A percentile compares a stretch with the other conserved stretches of the same genome.
phyloP scores from a whole-genome alignment of 2,329 filamentous ascomycete species.

The Aspergillus pseudoterreus region DNA sequence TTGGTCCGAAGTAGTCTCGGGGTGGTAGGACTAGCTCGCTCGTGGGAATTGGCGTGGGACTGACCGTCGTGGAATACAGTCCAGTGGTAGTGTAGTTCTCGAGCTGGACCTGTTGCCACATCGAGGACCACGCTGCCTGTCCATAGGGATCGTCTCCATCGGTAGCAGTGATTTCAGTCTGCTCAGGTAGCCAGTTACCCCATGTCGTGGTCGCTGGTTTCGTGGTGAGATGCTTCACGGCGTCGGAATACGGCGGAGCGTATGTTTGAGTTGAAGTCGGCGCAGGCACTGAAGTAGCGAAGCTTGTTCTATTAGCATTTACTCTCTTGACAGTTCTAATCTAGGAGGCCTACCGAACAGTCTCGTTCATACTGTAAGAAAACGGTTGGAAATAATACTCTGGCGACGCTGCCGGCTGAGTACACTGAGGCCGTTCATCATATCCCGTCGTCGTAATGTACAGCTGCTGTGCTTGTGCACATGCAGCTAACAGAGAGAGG shows the following conservation, averaged over 20 bases:
- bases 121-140: constrained; percentile 34
- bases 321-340: too few species aligned
- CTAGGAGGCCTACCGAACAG: neutral
- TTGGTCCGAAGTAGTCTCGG: constrained; percentile 47
- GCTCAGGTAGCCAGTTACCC: constrained; percentile 32
- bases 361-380: constrained; percentile 3
- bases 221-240: constrained; percentile 20
- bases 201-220: constrained; percentile 27
- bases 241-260: constrained; percentile 24
- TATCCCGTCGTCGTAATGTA: neutral
- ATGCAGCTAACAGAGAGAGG: neutral
- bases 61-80: constrained; percentile 51
- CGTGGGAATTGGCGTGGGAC: constrained; percentile 53
- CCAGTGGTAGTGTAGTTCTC: constrained; percentile 32
- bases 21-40: constrained; percentile 56
- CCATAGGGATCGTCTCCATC: constrained; percentile 30
- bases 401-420: neutral
- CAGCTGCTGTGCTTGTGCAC: constrained; percentile 1
- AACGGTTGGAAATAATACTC: neutral
- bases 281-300: constrained; percentile 28
- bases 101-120: constrained; percentile 29
- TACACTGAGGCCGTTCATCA: constrained; percentile 3
- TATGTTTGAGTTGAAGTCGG: constrained; percentile 28
- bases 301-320: constrained; percentile 14
- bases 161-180: constrained; percentile 24